Base-by-base conservation (phyloP, 2,329 filamentous ascomycete species). In the Trichophyton schoenleinii region DNA sequence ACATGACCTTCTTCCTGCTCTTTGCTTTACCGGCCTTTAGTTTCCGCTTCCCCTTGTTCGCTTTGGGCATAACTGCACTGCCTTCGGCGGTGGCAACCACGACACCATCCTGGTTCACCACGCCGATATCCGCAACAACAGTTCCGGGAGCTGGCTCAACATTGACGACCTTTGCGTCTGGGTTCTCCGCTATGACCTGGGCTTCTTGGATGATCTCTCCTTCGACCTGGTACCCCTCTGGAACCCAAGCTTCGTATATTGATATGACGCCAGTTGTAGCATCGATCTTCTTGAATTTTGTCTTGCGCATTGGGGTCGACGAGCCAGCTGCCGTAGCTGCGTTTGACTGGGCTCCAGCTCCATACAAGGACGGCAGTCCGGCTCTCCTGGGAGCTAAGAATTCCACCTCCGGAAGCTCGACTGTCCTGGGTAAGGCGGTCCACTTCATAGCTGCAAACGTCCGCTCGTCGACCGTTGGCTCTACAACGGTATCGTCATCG, bases 191-290 rank as follows among this genome's bases (percentile, higher is more conserved):
- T 57, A 77, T 72, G 31, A 76, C 71, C 61, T 78, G 77, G 60
- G 80, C 76, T 55, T 79, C 77, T 42, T 80, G 77, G 62, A 89
- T 83, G 58, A 96, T 86, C 70, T 96, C 91, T 61, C 90, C 90
- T 65, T 92, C 88, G 0, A 95, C 81, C 3, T 79, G 78, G 70
- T 94, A 88, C 0, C 90, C 91, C 62, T 92, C 88, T 3, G 85
- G 83, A 3, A 95, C 81, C 20, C 89, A 87, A 6, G 94, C 85
- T 68, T 95, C 89, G 72, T 94, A 90, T 1, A 92, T 86, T 63
- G 88, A 89, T 8, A 89, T 81, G 67, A 92, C 92, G 25, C 91
- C 91, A 25, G 79, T 81, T 0, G 84, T 83, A 3, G 87, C 85
- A 70, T 95, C 89, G 9, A 87, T 78, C 66, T 87, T 85, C 67